Base-by-base conservation (phyloP, 2,329 filamentous ascomycete species). In the Rutstroemia sp. region DNA sequence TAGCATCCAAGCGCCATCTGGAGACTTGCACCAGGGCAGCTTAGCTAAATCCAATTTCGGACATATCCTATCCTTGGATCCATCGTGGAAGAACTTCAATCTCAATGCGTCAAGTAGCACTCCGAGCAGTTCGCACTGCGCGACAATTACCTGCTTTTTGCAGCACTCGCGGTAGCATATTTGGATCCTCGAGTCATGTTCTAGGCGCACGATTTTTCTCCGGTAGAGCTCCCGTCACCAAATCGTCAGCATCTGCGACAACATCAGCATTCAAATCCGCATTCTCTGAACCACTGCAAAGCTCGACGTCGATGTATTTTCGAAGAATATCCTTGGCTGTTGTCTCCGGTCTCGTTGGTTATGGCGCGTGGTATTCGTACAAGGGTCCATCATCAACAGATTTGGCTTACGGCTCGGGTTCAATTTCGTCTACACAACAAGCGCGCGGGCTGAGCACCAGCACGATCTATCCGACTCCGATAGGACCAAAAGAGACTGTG, bases 281-380 rank as follows among this genome's bases (percentile, higher is more conserved):
- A 63, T 50, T 69, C 4, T 12, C 44, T 14, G 25, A 58, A 19
- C 55, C 62, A 45, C 27, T 14, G 46, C 23, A 60, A 56, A 55
- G 48, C 34, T 69, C 59, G 69, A 73, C 64, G 72, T 88, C 87
- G 64, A 92, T 92, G 88, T 86, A 88, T 72, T 73, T 86, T 68
- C 84, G 88, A 61, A 80, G 84, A 64, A 76, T 88, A 63, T 82
- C 82, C 5, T 76, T 83, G 64, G 86, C 84, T 58, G 71, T 90
- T 58, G 78, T 87, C 57, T 86, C 87, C 60, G 82, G 83, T 67
- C 77, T 89, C 57, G 77, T 78, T 52, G 87, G 86, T 63, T 89
- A 86, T 73, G 86, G 87, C 61, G 86, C 87, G 62, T 92, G 86
- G 79, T 90, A 90, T 73, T 79, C 80, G 54, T 89, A 87, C 73